A percentile compares a stretch with the other conserved stretches of the same genome.
Evolutionary conservation across 345 rosid genomes (phyloP).

Genomic region (Moricandia moricandioides): DNA sequence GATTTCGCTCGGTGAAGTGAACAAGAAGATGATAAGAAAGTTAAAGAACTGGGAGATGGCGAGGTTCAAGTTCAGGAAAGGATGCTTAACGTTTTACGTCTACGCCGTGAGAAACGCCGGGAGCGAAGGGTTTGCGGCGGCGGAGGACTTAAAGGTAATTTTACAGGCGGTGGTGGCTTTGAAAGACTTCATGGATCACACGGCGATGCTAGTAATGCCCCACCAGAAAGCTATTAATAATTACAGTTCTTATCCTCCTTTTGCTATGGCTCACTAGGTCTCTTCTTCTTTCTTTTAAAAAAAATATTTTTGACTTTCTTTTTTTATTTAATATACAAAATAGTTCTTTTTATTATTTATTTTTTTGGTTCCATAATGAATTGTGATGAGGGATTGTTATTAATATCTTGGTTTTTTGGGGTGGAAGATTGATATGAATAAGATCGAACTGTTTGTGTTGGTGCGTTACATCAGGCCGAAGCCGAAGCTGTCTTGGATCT

Average conservation of each 20-base stretch:
- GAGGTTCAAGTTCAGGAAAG: slow-evolving; percentile 89
- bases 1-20: slow-evolving; percentile 83
- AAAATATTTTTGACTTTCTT: neutral
- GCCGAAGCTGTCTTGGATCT: neutral
- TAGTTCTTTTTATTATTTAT: slow-evolving; percentile 10
- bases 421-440: slow-evolving; percentile 16
- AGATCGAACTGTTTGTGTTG: neutral
- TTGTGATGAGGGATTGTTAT: neutral
- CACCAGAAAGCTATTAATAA: slow-evolving; percentile 73
- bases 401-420: neutral
- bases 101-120: slow-evolving; percentile 75
- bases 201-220: slow-evolving; percentile 92
- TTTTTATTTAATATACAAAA: neutral
- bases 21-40: slow-evolving; percentile 75
- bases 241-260: slow-evolving; percentile 43
- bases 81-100: slow-evolving; percentile 92
- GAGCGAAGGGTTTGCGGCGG: slow-evolving; percentile 54
- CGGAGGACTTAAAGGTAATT: slow-evolving; percentile 73
- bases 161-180: slow-evolving; percentile 83
- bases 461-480: neutral
- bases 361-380: slow-evolving; percentile 18
- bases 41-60: slow-evolving; percentile 76
- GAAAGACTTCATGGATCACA: slow-evolving; percentile 96
- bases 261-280: slow-evolving; percentile 71
- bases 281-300: neutral